Percentiles rank a stretch among this genome's conserved stretches.
phyloP scores from a whole-genome alignment of 805 yeast species.

The Yarrowia yakushimensis region DNA sequence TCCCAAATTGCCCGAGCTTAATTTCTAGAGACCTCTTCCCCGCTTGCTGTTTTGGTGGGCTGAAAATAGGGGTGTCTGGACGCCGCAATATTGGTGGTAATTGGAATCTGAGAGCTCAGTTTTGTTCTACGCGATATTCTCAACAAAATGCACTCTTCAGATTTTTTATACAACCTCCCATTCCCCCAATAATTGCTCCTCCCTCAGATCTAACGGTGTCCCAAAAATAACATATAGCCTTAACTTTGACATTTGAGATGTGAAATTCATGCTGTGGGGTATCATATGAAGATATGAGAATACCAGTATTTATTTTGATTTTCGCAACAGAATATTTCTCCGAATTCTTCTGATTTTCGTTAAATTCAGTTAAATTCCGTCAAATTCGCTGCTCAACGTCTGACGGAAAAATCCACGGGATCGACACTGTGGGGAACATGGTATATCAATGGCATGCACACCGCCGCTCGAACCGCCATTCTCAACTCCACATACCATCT shows the following conservation, averaged over 20 bases:
- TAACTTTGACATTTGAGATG: neutral
- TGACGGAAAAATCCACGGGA: neutral
- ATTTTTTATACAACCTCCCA: too few species aligned
- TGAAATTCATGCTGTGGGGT: neutral
- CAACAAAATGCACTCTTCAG: neutral
- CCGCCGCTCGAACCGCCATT: too few species aligned
- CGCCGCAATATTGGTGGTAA: too few species aligned
- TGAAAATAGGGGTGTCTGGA: too few species aligned
- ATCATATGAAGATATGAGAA: too few species aligned
- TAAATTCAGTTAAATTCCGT: too few species aligned
- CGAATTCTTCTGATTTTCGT: too few species aligned
- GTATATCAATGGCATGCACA: too few species aligned
- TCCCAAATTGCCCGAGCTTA: neutral
- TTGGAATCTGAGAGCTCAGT: neutral
- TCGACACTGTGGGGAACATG: neutral
- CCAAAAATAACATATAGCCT: slow-evolving; percentile 9
- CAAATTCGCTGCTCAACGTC: too few species aligned
- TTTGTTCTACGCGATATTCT: neutral
- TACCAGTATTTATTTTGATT: too few species aligned
- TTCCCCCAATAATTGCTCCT: neutral
- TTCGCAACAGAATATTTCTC: too few species aligned
- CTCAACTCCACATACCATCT: neutral
- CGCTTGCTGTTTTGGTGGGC: neutral
- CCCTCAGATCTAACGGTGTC: too few species aligned
- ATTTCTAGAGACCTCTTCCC: neutral